Evolutionary conservation across 2,329 filamentous ascomycete genomes (phyloP), one percentile per base, ranked within the genome.

Genomic region (Fusarium sp.): DNA sequence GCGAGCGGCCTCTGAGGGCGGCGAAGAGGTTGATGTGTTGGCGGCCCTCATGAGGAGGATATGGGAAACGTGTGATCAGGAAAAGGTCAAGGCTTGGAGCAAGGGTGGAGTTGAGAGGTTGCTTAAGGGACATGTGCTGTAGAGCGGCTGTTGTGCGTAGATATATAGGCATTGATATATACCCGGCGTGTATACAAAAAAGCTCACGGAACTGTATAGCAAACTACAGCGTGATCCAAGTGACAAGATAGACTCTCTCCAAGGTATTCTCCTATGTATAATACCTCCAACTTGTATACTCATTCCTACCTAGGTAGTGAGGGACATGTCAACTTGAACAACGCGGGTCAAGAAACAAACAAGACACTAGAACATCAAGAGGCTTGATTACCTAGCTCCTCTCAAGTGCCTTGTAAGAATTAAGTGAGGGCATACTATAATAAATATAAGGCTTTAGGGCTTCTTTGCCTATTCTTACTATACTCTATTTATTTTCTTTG

Each of bases 81-180:
- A 88, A n/a, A 90, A 91, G 75, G 88, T 95, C 11, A 83, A 84
- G 66, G 85, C 82, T 27, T 97, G 94, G 94, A 93, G 91, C 77
- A 87, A 87, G 75, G 84, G 86, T 1, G 86, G 87, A 4, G 75
- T 81, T n/a, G 71, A 79, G 35, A 81, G 77, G 69, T 70, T 83
- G 9, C 33, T 83, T 61, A 74, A 63, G 29, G 63, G 50, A 14
- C 36, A 66, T 58, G 27, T 57, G 65, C 42, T 65, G 27, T 74
- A 68, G 63, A 47, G 35, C 18, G 56, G 36, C 18, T 36, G 35
- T 38, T 38, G 35, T 29, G 35, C 13, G 54, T 59, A 38, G 35
- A 38, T 59, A 38, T 38, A 40, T 59, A 59, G 33, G 31, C 20
- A 38, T 33, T 57, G 47, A 27, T 59, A 68, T 71, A 72, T 77